These are phyloP conservation scores for Sporothrix dimorphospora DNA, from an alignment of 2,329 filamentous ascomycete genomes.

Conservation along the genomic window DNA sequence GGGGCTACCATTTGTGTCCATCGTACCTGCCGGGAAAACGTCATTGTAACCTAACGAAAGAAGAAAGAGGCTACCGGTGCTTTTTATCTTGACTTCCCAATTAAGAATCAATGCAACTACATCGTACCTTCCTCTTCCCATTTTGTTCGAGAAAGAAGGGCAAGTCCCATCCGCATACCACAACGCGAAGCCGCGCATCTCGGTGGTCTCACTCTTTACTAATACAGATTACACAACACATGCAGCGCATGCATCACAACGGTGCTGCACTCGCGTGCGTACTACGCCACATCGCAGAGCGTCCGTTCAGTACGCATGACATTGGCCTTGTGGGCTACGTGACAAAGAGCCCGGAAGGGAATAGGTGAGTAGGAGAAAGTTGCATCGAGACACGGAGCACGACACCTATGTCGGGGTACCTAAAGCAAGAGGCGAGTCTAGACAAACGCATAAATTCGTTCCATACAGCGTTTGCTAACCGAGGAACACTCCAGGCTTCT, in stretches of 20 bases:
- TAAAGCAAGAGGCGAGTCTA: background rate
- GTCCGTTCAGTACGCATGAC: background rate
- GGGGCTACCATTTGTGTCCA: background rate
- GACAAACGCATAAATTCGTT: background rate
- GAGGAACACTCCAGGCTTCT: background rate
- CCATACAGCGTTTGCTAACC: background rate
- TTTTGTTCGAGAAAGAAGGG: background rate
- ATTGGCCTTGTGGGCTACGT: background rate
- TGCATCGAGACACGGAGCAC: background rate
- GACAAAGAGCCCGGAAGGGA: background rate
- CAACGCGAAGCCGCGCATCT: background rate
- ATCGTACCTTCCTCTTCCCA: background rate
- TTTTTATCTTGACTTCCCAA: background rate
- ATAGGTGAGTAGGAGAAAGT: background rate
- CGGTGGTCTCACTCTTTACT: background rate
- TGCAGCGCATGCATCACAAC: conserved; percentile 2
- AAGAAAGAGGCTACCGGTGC: background rate
- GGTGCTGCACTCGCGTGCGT: background rate
- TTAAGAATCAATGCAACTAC: background rate
- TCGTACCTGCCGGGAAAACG: background rate
- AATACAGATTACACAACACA: background rate
- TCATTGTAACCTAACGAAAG: background rate
- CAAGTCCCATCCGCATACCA: background rate
- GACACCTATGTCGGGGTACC: background rate
- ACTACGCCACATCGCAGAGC: background rate